Base-by-base conservation (phyloP, 78 protist species). In the Tieghemostelium lacteum region DNA sequence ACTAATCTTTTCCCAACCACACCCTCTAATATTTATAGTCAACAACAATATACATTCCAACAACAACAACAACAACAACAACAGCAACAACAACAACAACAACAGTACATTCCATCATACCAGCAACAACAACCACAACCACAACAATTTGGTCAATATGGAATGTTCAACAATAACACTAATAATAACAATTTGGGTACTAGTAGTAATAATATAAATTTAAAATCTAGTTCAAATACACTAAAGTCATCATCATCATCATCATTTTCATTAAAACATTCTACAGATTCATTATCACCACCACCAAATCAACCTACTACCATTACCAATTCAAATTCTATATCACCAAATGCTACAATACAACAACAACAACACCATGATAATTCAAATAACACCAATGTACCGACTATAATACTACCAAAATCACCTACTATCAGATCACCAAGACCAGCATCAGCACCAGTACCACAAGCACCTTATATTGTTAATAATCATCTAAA, bases 371-470 rank as follows among this genome's bases (percentile, higher is more conserved):
- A 77, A 24, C 73, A 77, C 37, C 75, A 71, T 4, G 26, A 57
- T 57, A 57, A 24, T 57, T 55, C 78, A 72, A 22, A 58, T 63
- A n/a, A 29, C 49, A 64, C 73, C 75, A 80, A 75, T 62, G 52
- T 66, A 36, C 74, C 88, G 36, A 7, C 50, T 17, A 50, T 80
- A 7, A 50, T 67, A n/a, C 28, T 80, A 45, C 88, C 88, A 54
- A 80, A 80, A 80, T 80, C 88, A 64, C 87, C 87, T 28, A 36
- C 67, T 8, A 64, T 74, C 17, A 28, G 88, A 54, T 34, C 76
- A 37, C 70, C 76, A 39, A 45, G 88, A 80, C 88, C 88, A 54
- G 77, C 66, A 55, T 65, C 75, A 17, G 88, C 88, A 54, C 88
- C 88, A 19, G 54, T 80, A 34, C 88, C 88, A 52, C 24, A 63